These are phyloP conservation scores for Ophiostoma piceae DNA, from an alignment of 2,329 filamentous ascomycete genomes.

Conservation along the genomic window DNA sequence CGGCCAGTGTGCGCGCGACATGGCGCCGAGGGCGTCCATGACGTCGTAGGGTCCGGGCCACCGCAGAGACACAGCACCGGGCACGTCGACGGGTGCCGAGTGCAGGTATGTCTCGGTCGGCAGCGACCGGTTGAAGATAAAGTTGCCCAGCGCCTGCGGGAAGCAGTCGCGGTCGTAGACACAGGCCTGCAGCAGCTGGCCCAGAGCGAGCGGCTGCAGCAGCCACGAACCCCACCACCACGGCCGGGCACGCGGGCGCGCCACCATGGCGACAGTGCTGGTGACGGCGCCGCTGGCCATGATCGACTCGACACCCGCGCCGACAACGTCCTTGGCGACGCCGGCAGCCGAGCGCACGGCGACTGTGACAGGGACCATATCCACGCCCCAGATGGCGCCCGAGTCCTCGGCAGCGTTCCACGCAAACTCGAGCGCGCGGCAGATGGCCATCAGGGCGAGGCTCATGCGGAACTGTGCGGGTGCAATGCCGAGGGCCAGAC, in stretches of 20 bases:
- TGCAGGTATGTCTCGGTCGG: constrained; percentile 73
- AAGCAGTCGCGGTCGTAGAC: constrained; percentile 73
- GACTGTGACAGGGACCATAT: constrained; percentile 37
- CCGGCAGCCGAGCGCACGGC: constrained; percentile 34
- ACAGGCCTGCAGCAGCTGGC: constrained; percentile 69
- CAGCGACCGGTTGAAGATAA: constrained; percentile 55
- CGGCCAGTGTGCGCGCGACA: constrained; percentile 81
- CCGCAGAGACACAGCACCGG: constrained; percentile 46
- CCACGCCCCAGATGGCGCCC: constrained; percentile 59
- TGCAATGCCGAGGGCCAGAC: constrained; percentile 73
- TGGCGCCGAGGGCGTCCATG: constrained; percentile 72
- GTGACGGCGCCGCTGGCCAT: constrained; percentile 19
- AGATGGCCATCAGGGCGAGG: constrained; percentile 74
- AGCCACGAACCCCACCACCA: constrained; percentile 85
- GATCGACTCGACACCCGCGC: constrained; percentile 17
- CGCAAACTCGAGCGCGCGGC: constrained; percentile 75
- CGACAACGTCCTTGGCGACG: constrained; percentile 30
- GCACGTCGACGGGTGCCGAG: constrained; percentile 61
- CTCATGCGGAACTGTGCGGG: constrained; percentile 64
- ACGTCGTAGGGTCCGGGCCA: constrained; percentile 77
- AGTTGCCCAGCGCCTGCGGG: constrained; percentile 47
- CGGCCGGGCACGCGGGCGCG: constrained; percentile 54
- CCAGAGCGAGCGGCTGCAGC: constrained; percentile 69
- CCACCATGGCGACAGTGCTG: constrained; percentile 18
- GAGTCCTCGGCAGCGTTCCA: constrained; percentile 80